Conservation (phyloP, 2,329 filamentous ascomycete genomes). For the Scedosporium boydii region DNA sequence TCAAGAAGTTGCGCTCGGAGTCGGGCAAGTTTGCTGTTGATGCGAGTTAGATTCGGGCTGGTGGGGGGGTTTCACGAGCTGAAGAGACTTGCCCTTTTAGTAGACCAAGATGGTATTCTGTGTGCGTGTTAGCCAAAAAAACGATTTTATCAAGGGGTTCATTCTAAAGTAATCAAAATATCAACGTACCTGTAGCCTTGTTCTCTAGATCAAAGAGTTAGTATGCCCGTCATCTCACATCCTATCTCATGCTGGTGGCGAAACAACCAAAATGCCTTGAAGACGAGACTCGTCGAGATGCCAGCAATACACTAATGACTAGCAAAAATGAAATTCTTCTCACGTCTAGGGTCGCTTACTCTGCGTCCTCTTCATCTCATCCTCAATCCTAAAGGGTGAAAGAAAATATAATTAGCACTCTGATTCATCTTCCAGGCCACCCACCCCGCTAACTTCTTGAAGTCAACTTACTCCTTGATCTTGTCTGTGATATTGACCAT, state of each 20-base stretch:
- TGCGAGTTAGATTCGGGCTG: neutral
- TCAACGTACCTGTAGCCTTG: slow-evolving; percentile 82
- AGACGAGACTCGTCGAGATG: neutral
- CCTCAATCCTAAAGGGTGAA: slow-evolving; percentile 68
- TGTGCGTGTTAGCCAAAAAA: neutral
- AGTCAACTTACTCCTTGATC: slow-evolving; percentile 80
- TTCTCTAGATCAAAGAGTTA: slow-evolving; percentile 56
- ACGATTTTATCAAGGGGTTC: no score
- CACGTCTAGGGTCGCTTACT: slow-evolving; percentile 48
- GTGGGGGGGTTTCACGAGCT: neutral
- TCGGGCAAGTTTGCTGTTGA: slow-evolving; percentile 81
- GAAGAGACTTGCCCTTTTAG: slow-evolving; percentile 69
- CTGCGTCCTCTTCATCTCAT: slow-evolving; percentile 98
- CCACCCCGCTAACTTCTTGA: neutral
- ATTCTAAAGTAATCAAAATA: neutral
- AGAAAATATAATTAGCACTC: slow-evolving; percentile 13
- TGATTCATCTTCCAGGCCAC: neutral
- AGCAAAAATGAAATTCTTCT: neutral
- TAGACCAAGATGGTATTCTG: slow-evolving; percentile 96
- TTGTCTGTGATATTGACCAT: slow-evolving; percentile 99
- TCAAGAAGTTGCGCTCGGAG: slow-evolving; percentile 91
- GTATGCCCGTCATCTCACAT: slow-evolving; percentile 7
- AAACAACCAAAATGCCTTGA: neutral
- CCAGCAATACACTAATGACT: no score
- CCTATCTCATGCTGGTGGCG: neutral